Evolutionary conservation across 495 filamentous ascomycete species (phyloP).

Genomic region (Podospora appendiculata): DNA sequence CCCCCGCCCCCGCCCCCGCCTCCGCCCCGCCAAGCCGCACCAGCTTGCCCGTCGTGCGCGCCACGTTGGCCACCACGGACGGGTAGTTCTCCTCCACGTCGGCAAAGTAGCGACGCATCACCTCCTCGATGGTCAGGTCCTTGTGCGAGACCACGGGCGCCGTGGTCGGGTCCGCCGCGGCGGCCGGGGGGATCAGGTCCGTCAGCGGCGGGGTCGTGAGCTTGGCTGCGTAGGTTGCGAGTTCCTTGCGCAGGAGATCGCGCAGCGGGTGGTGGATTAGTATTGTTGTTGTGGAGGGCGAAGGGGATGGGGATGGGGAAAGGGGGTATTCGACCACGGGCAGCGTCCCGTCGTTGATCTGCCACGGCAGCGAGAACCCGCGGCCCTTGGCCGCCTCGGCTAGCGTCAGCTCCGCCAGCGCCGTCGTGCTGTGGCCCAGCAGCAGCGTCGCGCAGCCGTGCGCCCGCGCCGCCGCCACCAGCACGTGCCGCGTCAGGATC

Average conservation of each 20-base stretch:
- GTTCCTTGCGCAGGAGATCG: slow-evolving; percentile 74
- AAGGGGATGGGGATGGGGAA: neutral
- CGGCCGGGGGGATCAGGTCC: neutral
- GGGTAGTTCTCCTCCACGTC: slow-evolving; percentile 85
- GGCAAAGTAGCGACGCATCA: slow-evolving; percentile 82
- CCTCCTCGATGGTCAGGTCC: slow-evolving; percentile 78
- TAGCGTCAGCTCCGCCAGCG: slow-evolving; percentile 78
- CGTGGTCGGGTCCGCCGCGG: neutral
- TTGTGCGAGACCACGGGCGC: slow-evolving; percentile 52
- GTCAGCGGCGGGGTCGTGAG: slow-evolving; percentile 21
- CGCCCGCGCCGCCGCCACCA: slow-evolving; percentile 54
- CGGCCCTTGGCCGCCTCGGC: slow-evolving; percentile 85
- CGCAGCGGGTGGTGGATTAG: slow-evolving; percentile 43
- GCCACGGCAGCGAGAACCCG: slow-evolving; percentile 74
- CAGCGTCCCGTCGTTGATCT: slow-evolving; percentile 63
- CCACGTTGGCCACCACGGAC: slow-evolving; percentile 88
- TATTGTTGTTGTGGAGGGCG: neutral
- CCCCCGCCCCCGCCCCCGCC: neutral
- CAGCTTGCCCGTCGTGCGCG: slow-evolving; percentile 77
- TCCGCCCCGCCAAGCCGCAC: slow-evolving; percentile 19
- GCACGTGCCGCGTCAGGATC: slow-evolving; percentile 60
- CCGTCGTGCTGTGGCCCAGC: slow-evolving; percentile 80
- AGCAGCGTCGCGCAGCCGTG: slow-evolving; percentile 60
- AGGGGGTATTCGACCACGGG: slow-evolving; percentile 42
- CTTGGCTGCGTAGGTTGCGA: slow-evolving; percentile 49